Conservation (phyloP, 202 grass and related monocot genomes). For the Zoysia matrella region DNA sequence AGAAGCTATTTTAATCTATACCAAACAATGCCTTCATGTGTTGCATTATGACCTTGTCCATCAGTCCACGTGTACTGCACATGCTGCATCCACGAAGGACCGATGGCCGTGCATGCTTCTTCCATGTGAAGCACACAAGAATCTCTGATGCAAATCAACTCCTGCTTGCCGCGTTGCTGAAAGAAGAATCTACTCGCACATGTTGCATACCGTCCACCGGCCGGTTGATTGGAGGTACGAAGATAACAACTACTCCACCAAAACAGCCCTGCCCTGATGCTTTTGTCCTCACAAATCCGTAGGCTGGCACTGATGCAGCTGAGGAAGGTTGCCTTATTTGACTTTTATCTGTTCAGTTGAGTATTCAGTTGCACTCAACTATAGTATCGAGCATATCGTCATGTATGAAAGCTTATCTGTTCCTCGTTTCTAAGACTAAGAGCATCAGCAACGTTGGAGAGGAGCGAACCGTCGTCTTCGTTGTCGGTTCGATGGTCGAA, state of each 20-base stretch:
- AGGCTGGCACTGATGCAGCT: constrained; percentile 1
- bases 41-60: background rate
- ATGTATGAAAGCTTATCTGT: background rate
- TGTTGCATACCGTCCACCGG: constrained; percentile 18
- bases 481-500: too few species aligned
- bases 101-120: constrained; percentile 12
- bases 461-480: too few species aligned
- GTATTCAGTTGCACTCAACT: background rate
- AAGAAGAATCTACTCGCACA: constrained; percentile 13
- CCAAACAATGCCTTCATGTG: background rate
- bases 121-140: constrained; percentile 10
- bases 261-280: constrained; percentile 22
- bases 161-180: constrained; percentile 11
- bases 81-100: background rate
- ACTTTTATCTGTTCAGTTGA: background rate
- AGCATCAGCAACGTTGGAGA: too few species aligned
- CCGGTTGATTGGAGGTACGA: background rate
- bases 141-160: constrained; percentile 18
- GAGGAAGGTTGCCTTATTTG: constrained; percentile 12
- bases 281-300: constrained; percentile 35
- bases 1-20: too few species aligned
- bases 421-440: background rate
- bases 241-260: constrained; percentile 8
- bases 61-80: background rate
- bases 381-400: background rate